These are phyloP conservation scores for Lactifluus subvellereus DNA, from an alignment of 768 basidiomycete genomes.

Conservation along the genomic window DNA sequence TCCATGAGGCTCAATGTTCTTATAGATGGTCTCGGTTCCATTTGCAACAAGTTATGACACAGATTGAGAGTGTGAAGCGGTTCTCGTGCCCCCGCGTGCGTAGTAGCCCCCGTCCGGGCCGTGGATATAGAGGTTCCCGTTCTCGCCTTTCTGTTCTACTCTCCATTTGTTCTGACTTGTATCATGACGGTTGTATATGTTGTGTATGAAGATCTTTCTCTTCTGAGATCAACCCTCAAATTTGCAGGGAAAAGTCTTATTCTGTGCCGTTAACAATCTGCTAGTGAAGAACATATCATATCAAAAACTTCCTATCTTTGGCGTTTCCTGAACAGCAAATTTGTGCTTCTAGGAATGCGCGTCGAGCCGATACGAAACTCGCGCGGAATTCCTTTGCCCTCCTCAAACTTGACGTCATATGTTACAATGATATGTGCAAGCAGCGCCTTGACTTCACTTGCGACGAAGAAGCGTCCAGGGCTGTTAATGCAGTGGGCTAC, in stretches of 20 bases:
- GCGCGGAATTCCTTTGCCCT: slow-evolving; percentile 15
- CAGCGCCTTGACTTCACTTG: slow-evolving; percentile 26
- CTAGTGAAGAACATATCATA: neutral
- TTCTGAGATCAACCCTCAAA: neutral
- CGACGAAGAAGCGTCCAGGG: slow-evolving; percentile 26
- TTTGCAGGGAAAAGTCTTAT: neutral
- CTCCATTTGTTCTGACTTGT: no score
- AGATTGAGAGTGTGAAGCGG: no score
- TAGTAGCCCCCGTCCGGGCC: no score
- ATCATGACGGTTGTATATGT: neutral
- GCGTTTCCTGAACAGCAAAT: slow-evolving; percentile 28
- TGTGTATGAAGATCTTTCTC: neutral
- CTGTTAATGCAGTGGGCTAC: neutral
- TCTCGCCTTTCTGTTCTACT: no score
- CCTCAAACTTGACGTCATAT: slow-evolving; percentile 28
- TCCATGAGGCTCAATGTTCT: no score
- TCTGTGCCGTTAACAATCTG: neutral
- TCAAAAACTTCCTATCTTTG: neutral
- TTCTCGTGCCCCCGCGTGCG: no score
- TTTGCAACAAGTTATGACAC: no score
- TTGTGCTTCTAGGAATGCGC: slow-evolving; percentile 11
- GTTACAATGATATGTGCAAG: slow-evolving; percentile 26
- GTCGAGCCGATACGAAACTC: neutral
- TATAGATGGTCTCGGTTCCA: no score
- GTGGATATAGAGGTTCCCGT: no score